Evolutionary conservation across 2,329 filamentous ascomycete genomes (phyloP), one percentile per base, ranked within the genome.

Genomic region (Epicoccum nigrum): DNA sequence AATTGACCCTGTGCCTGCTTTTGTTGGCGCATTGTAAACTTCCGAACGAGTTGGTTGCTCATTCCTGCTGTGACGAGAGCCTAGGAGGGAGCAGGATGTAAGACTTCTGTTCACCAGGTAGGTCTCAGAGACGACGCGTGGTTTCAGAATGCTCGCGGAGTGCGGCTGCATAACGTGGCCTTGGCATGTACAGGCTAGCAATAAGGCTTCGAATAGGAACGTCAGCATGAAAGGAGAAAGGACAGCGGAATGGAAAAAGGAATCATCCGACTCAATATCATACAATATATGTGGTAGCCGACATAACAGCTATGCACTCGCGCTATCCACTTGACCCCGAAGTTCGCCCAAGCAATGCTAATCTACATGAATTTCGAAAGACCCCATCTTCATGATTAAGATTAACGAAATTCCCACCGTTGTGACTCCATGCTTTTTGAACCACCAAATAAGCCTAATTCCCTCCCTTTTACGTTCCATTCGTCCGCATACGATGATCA

Each of bases 401-500:
- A 54, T 56, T 54, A 52, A 27, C 31, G 30, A 37, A 45, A 35
- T 34, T 30, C 44, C 35, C 46, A 25, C 54, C 51, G 17, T 43
- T 42, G 49, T 52, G 48, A 63, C 60, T 58, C 60, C 60, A 54
- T 63, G 58, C 60, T 63, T 63, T 63, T 63, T 50, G 41, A 44
- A 49, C 43, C 51, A 41, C 31, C 56, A 45, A 57, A 51, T 64
- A 53, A 64, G 45, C 55, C 25, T 35, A 45, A 45, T 30, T 45
- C 39, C 42, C 33, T 20, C 39, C 47, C 39, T 47, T 51, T 52
- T 31, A 32, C 46, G 25, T 47, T 39, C 33, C 13, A 20, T 41
- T 39, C 49, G 47, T 40, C 46, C 45, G 45, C 46, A 40, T 54
- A 55, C 58, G 48, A 50, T 51, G 25, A 35, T 41, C 56, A 40